phyloP scores from a whole-genome alignment of 129 eudicot species.

The Smallanthus sonchifolius region DNA sequence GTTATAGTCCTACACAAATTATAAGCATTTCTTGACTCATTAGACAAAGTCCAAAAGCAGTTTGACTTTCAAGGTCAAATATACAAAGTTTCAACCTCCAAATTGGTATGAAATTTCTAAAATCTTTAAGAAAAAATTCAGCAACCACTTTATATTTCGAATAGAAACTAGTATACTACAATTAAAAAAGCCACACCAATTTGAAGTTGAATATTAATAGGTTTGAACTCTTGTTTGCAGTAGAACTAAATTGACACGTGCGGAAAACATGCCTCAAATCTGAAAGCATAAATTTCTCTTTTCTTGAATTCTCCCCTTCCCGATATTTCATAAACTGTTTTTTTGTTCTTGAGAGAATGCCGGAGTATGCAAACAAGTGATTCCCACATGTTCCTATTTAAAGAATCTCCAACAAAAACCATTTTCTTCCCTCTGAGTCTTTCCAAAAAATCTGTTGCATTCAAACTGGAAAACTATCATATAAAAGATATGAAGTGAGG shows the following conservation, averaged over 20 bases:
- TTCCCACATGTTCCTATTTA: conserved; percentile 99
- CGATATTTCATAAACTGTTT: conserved; percentile 67
- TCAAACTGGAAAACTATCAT: conserved; percentile 40
- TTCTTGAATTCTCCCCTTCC: conserved; percentile 79
- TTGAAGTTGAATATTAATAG: conserved; percentile 7
- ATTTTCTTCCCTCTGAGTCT: conserved; percentile 74
- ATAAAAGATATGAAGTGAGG: background rate
- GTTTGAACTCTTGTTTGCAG: background rate
- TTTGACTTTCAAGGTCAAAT: conserved; percentile 20
- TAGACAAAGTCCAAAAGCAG: conserved; percentile 9
- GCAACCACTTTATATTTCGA: background rate
- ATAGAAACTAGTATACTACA: background rate
- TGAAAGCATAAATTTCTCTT: conserved; percentile 82
- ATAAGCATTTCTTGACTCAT: conserved; percentile 15
- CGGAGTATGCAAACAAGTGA: conserved; percentile 88
- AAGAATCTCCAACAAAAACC: conserved; percentile 92
- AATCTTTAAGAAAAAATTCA: background rate
- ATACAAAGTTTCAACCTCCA: background rate
- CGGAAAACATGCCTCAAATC: conserved; percentile 71
- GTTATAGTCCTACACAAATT: conserved; percentile 65
- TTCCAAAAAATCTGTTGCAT: conserved; percentile 87
- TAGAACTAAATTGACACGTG: background rate
- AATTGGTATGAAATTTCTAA: background rate
- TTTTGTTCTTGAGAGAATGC: conserved; percentile 61
- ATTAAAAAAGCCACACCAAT: background rate